Conservation (phyloP, 495 filamentous ascomycete species). For the Xylaria palmicola region DNA sequence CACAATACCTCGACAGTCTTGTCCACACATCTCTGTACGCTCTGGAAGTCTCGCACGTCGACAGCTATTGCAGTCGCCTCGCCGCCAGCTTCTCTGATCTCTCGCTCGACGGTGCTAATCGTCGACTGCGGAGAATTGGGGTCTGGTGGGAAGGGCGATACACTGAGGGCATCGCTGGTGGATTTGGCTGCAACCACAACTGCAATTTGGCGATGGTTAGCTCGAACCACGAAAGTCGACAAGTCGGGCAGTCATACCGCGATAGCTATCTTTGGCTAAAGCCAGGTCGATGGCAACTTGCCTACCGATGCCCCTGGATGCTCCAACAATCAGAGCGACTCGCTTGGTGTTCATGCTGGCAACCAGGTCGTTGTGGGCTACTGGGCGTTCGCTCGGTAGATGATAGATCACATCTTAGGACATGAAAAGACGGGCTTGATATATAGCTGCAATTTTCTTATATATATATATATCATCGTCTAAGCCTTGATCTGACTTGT, state of each 20-base stretch:
- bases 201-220: constrained; percentile 35
- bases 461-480: no score
- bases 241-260: constrained; percentile 45
- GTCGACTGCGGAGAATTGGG: constrained; percentile 79
- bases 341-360: constrained; percentile 15
- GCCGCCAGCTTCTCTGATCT: constrained; percentile 68
- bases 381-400: background rate
- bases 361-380: background rate
- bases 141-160: constrained; percentile 69
- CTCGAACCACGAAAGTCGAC: background rate
- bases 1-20: constrained; percentile 55
- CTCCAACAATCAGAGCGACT: constrained; percentile 71
- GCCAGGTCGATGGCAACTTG: constrained; percentile 72
- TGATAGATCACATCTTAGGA: background rate
- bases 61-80: constrained; percentile 65
- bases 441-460: no score
- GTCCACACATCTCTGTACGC: constrained; percentile 61
- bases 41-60: constrained; percentile 64
- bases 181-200: constrained; percentile 83
- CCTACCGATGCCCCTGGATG: constrained; percentile 74
- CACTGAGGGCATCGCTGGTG: constrained; percentile 59
- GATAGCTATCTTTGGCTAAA: constrained; percentile 63
- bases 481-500: no score
- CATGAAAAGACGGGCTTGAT: background rate
- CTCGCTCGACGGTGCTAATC: constrained; percentile 78